Conservation (phyloP, 2,329 filamentous ascomycete species). For the Botrytis medusae region DNA sequence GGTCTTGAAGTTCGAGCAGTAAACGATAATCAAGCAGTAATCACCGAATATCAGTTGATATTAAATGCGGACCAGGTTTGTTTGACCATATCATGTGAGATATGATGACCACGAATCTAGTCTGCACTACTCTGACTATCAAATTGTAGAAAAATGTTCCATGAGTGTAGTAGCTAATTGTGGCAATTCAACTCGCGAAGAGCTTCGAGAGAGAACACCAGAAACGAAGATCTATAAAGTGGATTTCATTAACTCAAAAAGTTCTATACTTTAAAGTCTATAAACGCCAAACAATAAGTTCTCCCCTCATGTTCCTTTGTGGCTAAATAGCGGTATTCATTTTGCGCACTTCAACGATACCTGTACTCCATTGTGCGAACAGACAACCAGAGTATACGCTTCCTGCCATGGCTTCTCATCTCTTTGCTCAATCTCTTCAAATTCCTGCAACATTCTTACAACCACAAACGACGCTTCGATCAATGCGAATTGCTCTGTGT, state of each 20-base stretch:
- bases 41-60: not conserved
- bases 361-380: constrained; percentile 12
- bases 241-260: rapidly evolving
- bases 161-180: not conserved
- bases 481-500: constrained; percentile 23
- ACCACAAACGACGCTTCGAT: constrained; percentile 24
- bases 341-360: constrained; percentile 2
- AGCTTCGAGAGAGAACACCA: not conserved
- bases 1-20: not conserved
- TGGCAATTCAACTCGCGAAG: not conserved
- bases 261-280: not conserved
- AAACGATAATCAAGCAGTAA: not conserved
- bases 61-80: rapidly evolving
- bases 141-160: not conserved
- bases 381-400: constrained; percentile 12
- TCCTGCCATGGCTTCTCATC: constrained; percentile 20
- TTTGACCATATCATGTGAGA: not conserved
- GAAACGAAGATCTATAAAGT: not conserved
- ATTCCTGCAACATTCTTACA: constrained; percentile 46
- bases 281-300: not conserved
- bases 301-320: not conserved
- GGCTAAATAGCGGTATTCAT: not conserved
- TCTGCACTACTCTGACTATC: not conserved
- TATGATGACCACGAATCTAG: not conserved
- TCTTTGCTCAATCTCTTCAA: constrained; percentile 15